Evolutionary conservation across 1,284 basidiomycete genomes (phyloP).

Genomic region (Marasmius sp.): DNA sequence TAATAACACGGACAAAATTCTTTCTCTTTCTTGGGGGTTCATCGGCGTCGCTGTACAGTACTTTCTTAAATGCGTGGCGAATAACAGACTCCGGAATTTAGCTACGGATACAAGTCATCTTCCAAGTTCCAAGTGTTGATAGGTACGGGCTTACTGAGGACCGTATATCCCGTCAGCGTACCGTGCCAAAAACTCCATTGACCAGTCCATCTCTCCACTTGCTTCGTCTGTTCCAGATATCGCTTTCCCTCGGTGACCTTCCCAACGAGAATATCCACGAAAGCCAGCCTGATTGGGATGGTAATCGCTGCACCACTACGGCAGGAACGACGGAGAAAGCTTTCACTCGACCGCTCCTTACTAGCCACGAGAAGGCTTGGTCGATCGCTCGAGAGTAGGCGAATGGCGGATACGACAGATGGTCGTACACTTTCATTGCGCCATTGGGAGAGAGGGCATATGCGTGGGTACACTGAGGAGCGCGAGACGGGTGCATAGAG

Average conservation of each 20-base stretch:
- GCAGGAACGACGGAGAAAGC: conserved; percentile 66
- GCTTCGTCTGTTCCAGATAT: conserved; percentile 57
- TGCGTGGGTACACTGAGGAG: conserved; percentile 70
- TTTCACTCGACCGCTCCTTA: conserved; percentile 51
- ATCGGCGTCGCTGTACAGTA: too few relatives aligned
- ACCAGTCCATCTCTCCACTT: conserved; percentile 51
- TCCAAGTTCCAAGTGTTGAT: too few relatives aligned
- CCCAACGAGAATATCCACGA: background rate
- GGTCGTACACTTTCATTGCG: conserved; percentile 51
- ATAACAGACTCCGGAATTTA: too few relatives aligned
- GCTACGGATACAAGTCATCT: too few relatives aligned
- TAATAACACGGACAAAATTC: too few relatives aligned
- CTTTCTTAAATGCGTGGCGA: too few relatives aligned
- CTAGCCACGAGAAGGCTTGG: conserved; percentile 71
- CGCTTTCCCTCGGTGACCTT: conserved; percentile 34
- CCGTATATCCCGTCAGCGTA: too few relatives aligned
- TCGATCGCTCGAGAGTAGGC: conserved; percentile 78
- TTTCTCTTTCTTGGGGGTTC: too few relatives aligned
- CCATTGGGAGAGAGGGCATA: conserved; percentile 58
- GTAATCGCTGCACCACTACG: conserved; percentile 61
- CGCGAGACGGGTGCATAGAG: conserved; percentile 51
- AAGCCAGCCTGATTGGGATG: conserved; percentile 13
- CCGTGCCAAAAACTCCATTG: conserved; percentile 44
- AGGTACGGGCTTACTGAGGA: too few relatives aligned
- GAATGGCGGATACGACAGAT: conserved; percentile 62